Conservation (phyloP, 169 alveolate species). For the Besnoitia besnoiti region DNA sequence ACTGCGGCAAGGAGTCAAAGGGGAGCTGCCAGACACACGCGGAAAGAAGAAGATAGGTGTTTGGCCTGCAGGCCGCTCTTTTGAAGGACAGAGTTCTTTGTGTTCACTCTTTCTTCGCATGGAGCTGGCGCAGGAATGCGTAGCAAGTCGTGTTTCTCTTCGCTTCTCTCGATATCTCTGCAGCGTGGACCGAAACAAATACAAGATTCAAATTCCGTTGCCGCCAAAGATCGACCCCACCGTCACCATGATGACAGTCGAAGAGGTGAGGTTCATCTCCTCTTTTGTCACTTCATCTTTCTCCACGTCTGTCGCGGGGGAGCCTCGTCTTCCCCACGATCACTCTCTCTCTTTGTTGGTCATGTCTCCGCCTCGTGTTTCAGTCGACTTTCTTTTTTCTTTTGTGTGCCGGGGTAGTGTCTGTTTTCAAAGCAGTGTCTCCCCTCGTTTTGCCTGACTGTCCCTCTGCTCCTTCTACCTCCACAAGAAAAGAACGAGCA, state of each 20-base stretch:
- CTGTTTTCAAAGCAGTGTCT: neutral
- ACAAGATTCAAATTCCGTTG: slow-evolving; percentile 95
- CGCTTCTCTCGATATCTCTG: neutral
- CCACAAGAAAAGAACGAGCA: too few species aligned
- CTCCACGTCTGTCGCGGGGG: neutral
- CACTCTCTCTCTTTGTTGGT: neutral
- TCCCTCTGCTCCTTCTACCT: neutral
- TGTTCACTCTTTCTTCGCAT: too few species aligned
- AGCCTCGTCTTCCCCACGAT: neutral
- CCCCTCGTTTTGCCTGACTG: neutral
- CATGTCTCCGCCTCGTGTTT: neutral
- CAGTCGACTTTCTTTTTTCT: neutral
- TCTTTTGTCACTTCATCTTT: neutral
- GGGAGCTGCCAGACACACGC: too few species aligned
- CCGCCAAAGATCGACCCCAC: slow-evolving; percentile 99
- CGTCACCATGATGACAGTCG: slow-evolving; percentile 99
- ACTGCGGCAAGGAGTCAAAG: neutral
- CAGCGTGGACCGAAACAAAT: slow-evolving; percentile 93
- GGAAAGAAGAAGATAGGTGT: too few species aligned
- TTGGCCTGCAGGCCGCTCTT: too few species aligned
- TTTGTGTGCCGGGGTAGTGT: neutral
- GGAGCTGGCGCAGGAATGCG: neutral
- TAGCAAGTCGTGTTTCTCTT: neutral
- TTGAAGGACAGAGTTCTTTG: too few species aligned
- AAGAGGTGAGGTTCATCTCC: slow-evolving; percentile 80